These are phyloP conservation scores for Mycosphaerelloides madeirae DNA, from an alignment of 2,329 filamentous ascomycete species.

Conservation along the genomic window DNA sequence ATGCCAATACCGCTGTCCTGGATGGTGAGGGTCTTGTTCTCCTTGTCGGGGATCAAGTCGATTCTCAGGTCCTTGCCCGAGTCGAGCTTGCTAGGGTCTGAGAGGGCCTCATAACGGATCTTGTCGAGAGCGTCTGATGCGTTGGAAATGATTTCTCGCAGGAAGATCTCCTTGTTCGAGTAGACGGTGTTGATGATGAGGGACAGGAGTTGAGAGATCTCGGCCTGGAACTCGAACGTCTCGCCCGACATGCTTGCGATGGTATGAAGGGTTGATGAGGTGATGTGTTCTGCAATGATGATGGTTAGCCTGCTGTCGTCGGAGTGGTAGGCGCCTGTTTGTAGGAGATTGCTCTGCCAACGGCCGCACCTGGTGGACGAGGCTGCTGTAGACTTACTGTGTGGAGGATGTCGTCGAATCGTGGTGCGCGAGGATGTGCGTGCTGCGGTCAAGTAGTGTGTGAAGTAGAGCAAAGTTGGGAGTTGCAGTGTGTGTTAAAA, in stretches of 20 bases:
- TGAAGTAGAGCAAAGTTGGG: not conserved
- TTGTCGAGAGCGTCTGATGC: slow-evolving; percentile 99
- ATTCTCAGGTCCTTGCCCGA: slow-evolving; percentile 96
- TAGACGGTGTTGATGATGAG: slow-evolving; percentile 99
- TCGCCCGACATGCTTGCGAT: slow-evolving; percentile 69
- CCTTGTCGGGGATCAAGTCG: slow-evolving; percentile 98
- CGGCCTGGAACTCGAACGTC: slow-evolving; percentile 99
- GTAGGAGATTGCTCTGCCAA: slow-evolving; percentile 16
- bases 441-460: slow-evolving; percentile 12
- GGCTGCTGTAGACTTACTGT: slow-evolving; percentile 8
- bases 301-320: slow-evolving; percentile 2
- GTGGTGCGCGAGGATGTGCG: not conserved
- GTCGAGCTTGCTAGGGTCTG: slow-evolving; percentile 95
- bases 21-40: slow-evolving; percentile 95
- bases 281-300: slow-evolving; percentile 3
- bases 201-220: slow-evolving; percentile 99
- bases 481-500: no score
- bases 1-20: slow-evolving; percentile 98
- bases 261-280: slow-evolving; percentile 7
- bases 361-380: slow-evolving; percentile 4
- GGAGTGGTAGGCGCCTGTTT: not conserved
- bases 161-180: slow-evolving; percentile 99
- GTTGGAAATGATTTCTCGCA: slow-evolving; percentile 97
- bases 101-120: slow-evolving; percentile 97
- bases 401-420: not conserved